These are phyloP conservation scores for Lolium rigidum DNA, from an alignment of 176 grass and related monocot genomes.

Conservation along the genomic window DNA sequence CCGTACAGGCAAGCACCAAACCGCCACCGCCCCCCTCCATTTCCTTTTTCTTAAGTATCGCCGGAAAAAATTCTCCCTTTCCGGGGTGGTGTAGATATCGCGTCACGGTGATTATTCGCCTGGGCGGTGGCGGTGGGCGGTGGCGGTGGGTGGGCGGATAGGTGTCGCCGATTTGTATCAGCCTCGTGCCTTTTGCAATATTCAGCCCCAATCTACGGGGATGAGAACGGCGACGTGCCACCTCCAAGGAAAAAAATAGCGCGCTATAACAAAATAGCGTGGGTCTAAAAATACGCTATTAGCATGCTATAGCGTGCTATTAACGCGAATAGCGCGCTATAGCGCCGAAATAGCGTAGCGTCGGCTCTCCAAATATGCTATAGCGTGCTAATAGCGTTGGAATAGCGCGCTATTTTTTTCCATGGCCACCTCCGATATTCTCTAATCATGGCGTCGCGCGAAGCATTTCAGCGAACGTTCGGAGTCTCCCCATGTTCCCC, in stretches of 20 bases:
- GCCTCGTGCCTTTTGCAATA: background rate
- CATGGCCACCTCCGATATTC: conserved; percentile 7
- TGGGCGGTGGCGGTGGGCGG: conserved; percentile 23
- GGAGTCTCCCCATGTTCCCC: background rate
- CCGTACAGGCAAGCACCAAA: conserved; percentile 50
- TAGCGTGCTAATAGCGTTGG: too few relatives aligned
- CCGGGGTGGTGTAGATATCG: background rate
- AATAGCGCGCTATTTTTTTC: too few relatives aligned
- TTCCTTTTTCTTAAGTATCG: background rate
- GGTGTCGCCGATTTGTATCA: background rate
- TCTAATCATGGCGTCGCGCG: background rate
- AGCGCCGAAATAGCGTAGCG: too few relatives aligned
- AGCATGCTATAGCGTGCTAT: too few relatives aligned
- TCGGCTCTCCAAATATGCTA: too few relatives aligned
- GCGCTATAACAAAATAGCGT: too few relatives aligned
- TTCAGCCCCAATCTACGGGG: background rate
- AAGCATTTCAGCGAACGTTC: background rate
- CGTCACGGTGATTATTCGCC: background rate
- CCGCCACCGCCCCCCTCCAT: background rate
- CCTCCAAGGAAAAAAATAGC: too few relatives aligned
- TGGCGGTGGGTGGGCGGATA: conserved; percentile 15
- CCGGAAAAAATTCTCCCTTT: background rate
- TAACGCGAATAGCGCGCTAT: too few relatives aligned
- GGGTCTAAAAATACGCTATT: too few relatives aligned
- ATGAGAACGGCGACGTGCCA: conserved; percentile 15